Percentiles rank a stretch among this genome's conserved stretches.
phyloP scores from a whole-genome alignment of 192 early-diverging fungal genomes.

The Phycomyces blakesleeanus region DNA sequence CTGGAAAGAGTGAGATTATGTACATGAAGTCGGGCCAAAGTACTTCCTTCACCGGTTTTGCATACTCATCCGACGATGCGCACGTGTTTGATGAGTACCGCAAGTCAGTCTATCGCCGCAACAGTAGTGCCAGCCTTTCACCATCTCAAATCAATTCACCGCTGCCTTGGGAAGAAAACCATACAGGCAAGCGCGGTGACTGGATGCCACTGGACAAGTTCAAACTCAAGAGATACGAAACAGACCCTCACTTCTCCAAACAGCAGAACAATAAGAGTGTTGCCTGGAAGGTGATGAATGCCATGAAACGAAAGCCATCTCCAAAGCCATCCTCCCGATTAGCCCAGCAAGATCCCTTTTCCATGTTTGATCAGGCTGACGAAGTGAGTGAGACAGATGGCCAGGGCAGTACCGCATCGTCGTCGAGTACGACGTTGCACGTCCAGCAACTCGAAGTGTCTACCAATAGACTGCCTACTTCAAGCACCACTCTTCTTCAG shows the following conservation, averaged over 20 bases:
- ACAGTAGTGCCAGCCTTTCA: neutral
- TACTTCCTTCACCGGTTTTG: slow-evolving; percentile 44
- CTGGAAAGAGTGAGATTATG: slow-evolving; percentile 29
- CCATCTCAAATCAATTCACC: neutral
- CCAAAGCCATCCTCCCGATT: neutral
- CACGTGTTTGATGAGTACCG: slow-evolving; percentile 37
- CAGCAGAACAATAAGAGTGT: slow-evolving; percentile 3
- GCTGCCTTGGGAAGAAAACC: neutral
- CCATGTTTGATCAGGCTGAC: neutral
- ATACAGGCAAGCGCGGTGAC: slow-evolving; percentile 1
- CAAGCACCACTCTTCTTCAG: too few species aligned
- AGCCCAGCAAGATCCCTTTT: neutral
- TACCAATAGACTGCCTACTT: too few species aligned
- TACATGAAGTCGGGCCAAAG: slow-evolving; percentile 43
- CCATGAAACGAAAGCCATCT: slow-evolving; percentile 7
- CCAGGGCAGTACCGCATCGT: neutral
- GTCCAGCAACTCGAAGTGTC: too few species aligned
- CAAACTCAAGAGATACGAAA: slow-evolving; percentile 18
- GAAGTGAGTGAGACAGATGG: neutral
- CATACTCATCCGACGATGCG: slow-evolving; percentile 40
- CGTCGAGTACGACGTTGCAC: too few species aligned
- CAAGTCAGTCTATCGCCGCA: slow-evolving; percentile 33
- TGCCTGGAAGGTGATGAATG: slow-evolving; percentile 15
- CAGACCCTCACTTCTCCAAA: neutral
- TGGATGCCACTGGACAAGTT: slow-evolving; percentile 30